Evolutionary conservation across 2,329 filamentous ascomycete genomes (phyloP), one percentile per base, ranked within the genome.

Genomic region (Fusarium sp.): DNA sequence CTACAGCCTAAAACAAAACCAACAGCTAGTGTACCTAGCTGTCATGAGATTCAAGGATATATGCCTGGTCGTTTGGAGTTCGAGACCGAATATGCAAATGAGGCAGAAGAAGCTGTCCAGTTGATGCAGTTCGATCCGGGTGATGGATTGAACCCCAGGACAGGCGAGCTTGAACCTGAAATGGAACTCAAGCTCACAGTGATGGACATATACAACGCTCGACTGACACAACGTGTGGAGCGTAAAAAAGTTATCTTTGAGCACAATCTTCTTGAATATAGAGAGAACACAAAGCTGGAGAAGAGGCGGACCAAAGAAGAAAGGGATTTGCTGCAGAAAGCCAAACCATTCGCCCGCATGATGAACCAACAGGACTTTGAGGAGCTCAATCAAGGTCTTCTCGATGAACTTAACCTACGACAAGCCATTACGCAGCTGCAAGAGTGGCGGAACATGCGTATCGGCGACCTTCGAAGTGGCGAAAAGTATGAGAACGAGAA

Each of bases 21-120:
- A 1, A 98, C 96, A 0, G 95, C 95, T 13, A 97, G 94, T 85
- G 95, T 98, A 6, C 96, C 96, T 1, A 93, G 95, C 38, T 99
- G 96, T 82, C 96, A 99, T 85, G 96, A 99, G 83, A 96, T 99
- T 42, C 95, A 98, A 82, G 96, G 96, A 6, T 99, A 97, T 81
- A 99, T 99, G 96, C 96, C 96, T 6, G 96, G 96, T 49, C 94
- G 96, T 44, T 84, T 99, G 73, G 96, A 99, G 79, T 99, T 99
- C 73, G 96, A 99, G 86, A 98, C 94, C 0, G 96, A 99, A 79
- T 96, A 97, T 80, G 94, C 96, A 79, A 99, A 99, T 79, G 96
- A 99, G 79, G 96, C 96, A 2, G 96, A 99, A 84, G 97, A 98
- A 83, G 96, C 96, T 0, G 96, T 99, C 5, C 96, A 99, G 81